phyloP scores from a whole-genome alignment of 2,329 filamentous ascomycete genomes.

The Calonectria montana region DNA sequence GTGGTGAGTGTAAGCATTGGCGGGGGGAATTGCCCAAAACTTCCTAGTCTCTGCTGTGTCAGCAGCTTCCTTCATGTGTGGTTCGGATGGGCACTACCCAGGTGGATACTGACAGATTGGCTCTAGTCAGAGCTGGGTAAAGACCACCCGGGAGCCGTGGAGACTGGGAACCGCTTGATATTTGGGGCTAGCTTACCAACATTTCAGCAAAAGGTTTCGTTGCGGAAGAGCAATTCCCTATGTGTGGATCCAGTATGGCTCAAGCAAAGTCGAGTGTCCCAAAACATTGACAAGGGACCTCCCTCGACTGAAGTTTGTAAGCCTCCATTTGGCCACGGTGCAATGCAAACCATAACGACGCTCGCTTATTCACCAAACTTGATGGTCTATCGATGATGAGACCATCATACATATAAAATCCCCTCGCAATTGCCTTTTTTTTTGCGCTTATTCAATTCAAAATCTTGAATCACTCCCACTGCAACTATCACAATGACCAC shows the following conservation, averaged over 20 bases:
- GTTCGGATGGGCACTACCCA: background rate
- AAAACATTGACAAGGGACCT: background rate
- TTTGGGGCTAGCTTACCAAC: background rate
- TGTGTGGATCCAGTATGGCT: background rate
- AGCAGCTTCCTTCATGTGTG: background rate
- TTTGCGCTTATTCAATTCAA: background rate
- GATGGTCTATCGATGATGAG: background rate
- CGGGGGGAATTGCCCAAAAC: background rate
- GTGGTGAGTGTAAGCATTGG: background rate
- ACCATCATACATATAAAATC: background rate
- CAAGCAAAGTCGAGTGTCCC: background rate
- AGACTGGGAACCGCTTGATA: background rate
- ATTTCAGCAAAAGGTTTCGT: too few relatives aligned
- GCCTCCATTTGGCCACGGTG: background rate
- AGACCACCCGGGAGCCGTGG: background rate
- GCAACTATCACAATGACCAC: background rate
- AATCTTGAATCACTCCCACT: background rate
- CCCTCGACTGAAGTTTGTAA: background rate
- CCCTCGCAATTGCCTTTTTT: background rate
- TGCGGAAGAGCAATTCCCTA: background rate
- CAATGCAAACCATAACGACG: background rate
- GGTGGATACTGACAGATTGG: background rate
- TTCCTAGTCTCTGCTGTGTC: background rate
- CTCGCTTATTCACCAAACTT: background rate
- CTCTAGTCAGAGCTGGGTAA: background rate